Evolutionary conservation across 176 grass and related monocot species (phyloP).

Genomic region (Avena sativa): DNA sequence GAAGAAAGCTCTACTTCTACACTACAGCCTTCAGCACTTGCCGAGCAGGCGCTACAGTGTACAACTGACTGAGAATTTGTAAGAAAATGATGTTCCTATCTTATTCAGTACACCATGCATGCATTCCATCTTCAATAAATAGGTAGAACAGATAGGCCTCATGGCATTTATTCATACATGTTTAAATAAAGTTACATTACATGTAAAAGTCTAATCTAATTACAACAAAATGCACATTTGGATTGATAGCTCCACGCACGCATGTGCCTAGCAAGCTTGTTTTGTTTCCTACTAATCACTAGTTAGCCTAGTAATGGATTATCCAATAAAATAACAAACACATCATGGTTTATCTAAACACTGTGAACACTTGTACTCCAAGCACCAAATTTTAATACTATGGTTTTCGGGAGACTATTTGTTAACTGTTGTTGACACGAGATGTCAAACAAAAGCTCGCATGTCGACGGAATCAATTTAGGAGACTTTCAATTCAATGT

Average conservation of each 20-base stretch:
- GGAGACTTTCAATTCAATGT: neutral
- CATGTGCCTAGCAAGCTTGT: neutral
- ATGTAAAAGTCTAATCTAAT: neutral
- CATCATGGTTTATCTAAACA: slow-evolving; percentile 19
- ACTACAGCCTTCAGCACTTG: slow-evolving; percentile 2
- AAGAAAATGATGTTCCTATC: neutral
- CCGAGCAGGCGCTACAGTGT: neutral
- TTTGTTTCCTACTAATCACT: neutral
- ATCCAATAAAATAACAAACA: neutral
- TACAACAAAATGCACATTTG: neutral
- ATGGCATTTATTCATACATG: neutral
- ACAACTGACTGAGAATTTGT: slow-evolving; percentile 1
- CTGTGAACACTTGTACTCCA: neutral
- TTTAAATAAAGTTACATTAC: neutral
- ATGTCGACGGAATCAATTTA: neutral
- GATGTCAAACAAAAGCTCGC: neutral
- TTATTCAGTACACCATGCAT: slow-evolving; percentile 8
- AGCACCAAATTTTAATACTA: neutral
- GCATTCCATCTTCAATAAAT: neutral
- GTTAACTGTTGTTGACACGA: neutral
- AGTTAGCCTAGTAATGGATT: neutral
- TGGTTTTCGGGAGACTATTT: neutral
- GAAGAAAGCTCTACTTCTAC: neutral
- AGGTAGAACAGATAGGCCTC: neutral
- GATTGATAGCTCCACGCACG: neutral